Evolutionary conservation across 495 filamentous ascomycete genomes (phyloP).

Genomic region (Aspergillus homomorphus): DNA sequence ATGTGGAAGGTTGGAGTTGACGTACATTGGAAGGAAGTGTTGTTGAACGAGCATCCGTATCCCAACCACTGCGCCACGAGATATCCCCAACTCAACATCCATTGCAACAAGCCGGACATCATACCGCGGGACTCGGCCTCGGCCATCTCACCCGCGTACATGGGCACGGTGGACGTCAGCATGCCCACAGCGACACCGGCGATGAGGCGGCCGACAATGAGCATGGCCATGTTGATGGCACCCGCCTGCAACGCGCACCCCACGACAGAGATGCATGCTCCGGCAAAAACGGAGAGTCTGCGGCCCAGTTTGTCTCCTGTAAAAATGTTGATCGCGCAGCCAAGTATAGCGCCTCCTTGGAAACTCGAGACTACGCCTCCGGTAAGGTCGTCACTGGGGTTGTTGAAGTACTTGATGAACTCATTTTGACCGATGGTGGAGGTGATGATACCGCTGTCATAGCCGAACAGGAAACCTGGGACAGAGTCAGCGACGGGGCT

Average conservation of each 20-base stretch:
- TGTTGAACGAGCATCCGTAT: constrained; percentile 46
- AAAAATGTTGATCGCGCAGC: constrained; percentile 42
- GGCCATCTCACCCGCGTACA: constrained; percentile 33
- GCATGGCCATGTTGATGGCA: constrained; percentile 45
- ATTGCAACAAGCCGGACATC: constrained; percentile 26
- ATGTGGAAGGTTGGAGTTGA: not conserved
- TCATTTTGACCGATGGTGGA: constrained; percentile 6
- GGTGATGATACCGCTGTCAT: constrained; percentile 9
- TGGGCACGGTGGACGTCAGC: constrained; percentile 43
- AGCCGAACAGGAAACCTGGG: constrained; percentile 6
- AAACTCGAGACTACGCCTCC: constrained; percentile 50
- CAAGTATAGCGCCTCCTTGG: constrained; percentile 42
- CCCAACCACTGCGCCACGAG: constrained; percentile 47
- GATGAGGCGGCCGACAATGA: constrained; percentile 46
- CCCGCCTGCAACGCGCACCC: constrained; percentile 46
- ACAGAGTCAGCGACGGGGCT: not conserved
- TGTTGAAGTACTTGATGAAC: constrained; percentile 41
- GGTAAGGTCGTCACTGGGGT: constrained; percentile 33
- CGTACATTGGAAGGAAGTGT: constrained; percentile 41
- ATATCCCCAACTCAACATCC: constrained; percentile 46
- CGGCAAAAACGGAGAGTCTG: constrained; percentile 41
- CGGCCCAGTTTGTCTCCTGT: constrained; percentile 43
- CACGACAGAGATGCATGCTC: constrained; percentile 38
- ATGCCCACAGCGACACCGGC: constrained; percentile 47
- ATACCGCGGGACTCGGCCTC: constrained; percentile 23